Percentiles rank a stretch among this genome's conserved stretches.
Conservation (phyloP, 139 green algal species). For the Volvox africanus region DNA sequence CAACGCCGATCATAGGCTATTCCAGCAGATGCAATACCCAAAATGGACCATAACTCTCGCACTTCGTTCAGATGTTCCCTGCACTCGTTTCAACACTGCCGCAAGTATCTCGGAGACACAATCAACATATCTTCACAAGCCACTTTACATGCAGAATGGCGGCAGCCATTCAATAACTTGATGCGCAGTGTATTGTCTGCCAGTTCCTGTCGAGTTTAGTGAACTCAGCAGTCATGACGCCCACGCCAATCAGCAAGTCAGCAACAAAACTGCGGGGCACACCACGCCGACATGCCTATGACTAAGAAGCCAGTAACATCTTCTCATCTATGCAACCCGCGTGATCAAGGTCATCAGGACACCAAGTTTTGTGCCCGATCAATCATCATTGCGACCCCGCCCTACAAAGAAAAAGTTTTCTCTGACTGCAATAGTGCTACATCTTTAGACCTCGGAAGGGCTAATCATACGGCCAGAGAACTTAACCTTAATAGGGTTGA, state of each 20-base stretch:
- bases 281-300: neutral
- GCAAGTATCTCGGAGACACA: too few relatives aligned
- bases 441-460: constrained; percentile 41
- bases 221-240: neutral
- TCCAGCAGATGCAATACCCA: too few relatives aligned
- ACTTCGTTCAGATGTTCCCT: too few relatives aligned
- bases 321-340: neutral
- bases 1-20: too few relatives aligned
- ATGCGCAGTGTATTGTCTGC: neutral
- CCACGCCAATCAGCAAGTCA: constrained; percentile 2
- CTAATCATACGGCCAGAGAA: constrained; percentile 47
- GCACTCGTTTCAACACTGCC: too few relatives aligned
- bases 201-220: neutral
- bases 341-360: neutral
- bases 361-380: neutral
- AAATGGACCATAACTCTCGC: too few relatives aligned
- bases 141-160: constrained; percentile 35
- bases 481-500: constrained; percentile 85
- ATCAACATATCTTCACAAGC: neutral
- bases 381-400: neutral
- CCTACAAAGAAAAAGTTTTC: constrained; percentile 29
- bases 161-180: neutral
- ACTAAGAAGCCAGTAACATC: neutral
- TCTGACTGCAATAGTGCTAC: neutral
- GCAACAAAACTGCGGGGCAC: constrained; percentile 41